A percentile compares a stretch with the other conserved stretches of the same genome.
Conservation (phyloP, 2,329 filamentous ascomycete genomes). For the Rhytidhysteron rufulum region DNA sequence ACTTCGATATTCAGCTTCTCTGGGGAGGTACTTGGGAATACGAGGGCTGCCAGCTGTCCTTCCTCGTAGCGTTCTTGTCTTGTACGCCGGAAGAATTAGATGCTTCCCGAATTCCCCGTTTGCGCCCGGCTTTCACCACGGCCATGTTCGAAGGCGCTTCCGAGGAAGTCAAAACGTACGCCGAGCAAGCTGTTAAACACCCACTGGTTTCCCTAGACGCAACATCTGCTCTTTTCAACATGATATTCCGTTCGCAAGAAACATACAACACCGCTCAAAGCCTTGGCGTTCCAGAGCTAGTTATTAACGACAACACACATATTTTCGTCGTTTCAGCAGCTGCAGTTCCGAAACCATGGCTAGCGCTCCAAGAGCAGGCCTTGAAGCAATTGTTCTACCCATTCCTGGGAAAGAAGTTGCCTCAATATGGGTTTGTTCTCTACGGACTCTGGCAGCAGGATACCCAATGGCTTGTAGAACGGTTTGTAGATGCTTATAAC, state of each 20-base stretch:
- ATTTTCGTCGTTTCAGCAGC: constrained; percentile 77
- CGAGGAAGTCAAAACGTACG: constrained; percentile 57
- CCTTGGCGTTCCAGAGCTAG: constrained; percentile 56
- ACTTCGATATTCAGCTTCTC: constrained; percentile 78
- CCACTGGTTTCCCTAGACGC: constrained; percentile 87
- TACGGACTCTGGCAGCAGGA: constrained; percentile 91
- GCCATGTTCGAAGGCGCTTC: constrained; percentile 61
- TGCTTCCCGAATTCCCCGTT: constrained; percentile 75
- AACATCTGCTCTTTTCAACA: constrained; percentile 62
- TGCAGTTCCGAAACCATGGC: constrained; percentile 74
- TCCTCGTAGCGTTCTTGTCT: constrained; percentile 81
- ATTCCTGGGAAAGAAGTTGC: constrained; percentile 74
- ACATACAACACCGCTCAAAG: constrained; percentile 55
- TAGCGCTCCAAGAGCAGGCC: constrained; percentile 68
- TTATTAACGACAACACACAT: constrained; percentile 68
- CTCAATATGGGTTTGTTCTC: constrained; percentile 81
- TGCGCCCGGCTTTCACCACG: constrained; percentile 71
- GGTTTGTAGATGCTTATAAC: constrained; percentile 74
- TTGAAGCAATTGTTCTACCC: constrained; percentile 74
- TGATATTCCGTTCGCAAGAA: constrained; percentile 57
- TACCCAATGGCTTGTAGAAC: constrained; percentile 76
- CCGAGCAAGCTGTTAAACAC: constrained; percentile 69
- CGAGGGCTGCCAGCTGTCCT: constrained; percentile 85
- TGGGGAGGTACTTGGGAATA: constrained; percentile 91
- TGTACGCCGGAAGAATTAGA: constrained; percentile 73